phyloP scores from a whole-genome alignment of 1,284 basidiomycete genomes.

The Rhodotorula sp. region DNA sequence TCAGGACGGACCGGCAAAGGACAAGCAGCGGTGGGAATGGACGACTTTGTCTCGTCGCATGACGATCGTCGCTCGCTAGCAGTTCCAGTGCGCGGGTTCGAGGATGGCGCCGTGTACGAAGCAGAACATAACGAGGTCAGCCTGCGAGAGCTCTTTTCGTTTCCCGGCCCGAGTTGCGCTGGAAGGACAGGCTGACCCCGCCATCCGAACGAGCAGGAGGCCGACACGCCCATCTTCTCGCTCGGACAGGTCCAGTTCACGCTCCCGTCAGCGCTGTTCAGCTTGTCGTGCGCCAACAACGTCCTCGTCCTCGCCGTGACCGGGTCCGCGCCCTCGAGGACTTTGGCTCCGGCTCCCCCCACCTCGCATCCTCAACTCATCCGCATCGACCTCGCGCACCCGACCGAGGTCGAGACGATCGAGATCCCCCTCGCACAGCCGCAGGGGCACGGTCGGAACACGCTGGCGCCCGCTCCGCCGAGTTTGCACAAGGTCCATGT shows the following conservation, averaged over 20 bases:
- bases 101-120: conserved; percentile 28
- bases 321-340: conserved; percentile 15
- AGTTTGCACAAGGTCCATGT: conserved; percentile 69
- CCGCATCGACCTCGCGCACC: conserved; percentile 43
- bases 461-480: conserved; percentile 4
- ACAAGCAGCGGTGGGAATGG: neutral
- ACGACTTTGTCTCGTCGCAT: conserved; percentile 1
- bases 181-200: neutral
- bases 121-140: conserved; percentile 21
- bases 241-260: conserved; percentile 66
- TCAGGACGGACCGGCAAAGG: conserved; percentile 13
- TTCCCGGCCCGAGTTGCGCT: no score
- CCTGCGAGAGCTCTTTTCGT: no score
- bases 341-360: neutral
- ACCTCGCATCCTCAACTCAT: conserved; percentile 39
- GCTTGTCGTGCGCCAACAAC: conserved; percentile 79
- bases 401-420: conserved; percentile 38
- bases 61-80: neutral
- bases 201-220: conserved; percentile 2
- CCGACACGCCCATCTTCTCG: conserved; percentile 32
- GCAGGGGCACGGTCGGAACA: neutral
- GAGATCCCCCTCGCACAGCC: conserved; percentile 27
- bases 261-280: conserved; percentile 73
- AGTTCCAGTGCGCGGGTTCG: conserved; percentile 28
- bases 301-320: conserved; percentile 55